phyloP scores from a whole-genome alignment of 805 yeast genomes.

The Lachancea sp. region DNA sequence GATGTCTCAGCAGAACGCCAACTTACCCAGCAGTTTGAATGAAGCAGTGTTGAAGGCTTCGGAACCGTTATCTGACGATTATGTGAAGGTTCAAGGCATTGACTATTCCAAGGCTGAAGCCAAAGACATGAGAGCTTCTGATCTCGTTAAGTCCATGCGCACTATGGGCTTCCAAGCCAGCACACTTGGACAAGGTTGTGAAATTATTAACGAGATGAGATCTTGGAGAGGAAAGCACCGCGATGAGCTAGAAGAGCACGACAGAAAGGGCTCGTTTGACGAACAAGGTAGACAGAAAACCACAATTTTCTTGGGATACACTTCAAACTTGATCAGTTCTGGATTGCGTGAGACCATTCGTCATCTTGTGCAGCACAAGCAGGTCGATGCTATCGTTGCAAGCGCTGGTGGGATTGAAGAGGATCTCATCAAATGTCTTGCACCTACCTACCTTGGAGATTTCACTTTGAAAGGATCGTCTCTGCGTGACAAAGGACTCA shows the following conservation, averaged over 20 bases:
- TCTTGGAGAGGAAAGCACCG: slow-evolving; percentile 81
- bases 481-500: slow-evolving; percentile 91
- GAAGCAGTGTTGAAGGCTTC: slow-evolving; percentile 90
- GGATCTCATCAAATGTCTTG: slow-evolving; percentile 91
- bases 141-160: slow-evolving; percentile 74
- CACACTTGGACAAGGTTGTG: slow-evolving; percentile 80
- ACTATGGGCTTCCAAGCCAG: slow-evolving; percentile 98
- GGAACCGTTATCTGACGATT: slow-evolving; percentile 75
- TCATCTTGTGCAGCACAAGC: slow-evolving; percentile 85
- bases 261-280: slow-evolving; percentile 68
- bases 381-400: slow-evolving; percentile 93
- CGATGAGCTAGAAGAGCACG: slow-evolving; percentile 62
- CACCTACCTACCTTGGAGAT: slow-evolving; percentile 94
- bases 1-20: slow-evolving; percentile 36
- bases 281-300: slow-evolving; percentile 73
- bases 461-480: slow-evolving; percentile 73
- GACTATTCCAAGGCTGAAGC: slow-evolving; percentile 80
- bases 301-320: slow-evolving; percentile 91
- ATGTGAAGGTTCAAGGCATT: slow-evolving; percentile 76
- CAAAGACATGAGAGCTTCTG: slow-evolving; percentile 70
- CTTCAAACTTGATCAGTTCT: slow-evolving; percentile 91
- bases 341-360: slow-evolving; percentile 89
- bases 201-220: slow-evolving; percentile 88
- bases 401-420: slow-evolving; percentile 98
- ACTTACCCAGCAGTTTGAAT: slow-evolving; percentile 66